These are phyloP conservation scores for Groenewaldozyma sp. DNA, from an alignment of 1,139 yeast species.

Conservation along the genomic window DNA sequence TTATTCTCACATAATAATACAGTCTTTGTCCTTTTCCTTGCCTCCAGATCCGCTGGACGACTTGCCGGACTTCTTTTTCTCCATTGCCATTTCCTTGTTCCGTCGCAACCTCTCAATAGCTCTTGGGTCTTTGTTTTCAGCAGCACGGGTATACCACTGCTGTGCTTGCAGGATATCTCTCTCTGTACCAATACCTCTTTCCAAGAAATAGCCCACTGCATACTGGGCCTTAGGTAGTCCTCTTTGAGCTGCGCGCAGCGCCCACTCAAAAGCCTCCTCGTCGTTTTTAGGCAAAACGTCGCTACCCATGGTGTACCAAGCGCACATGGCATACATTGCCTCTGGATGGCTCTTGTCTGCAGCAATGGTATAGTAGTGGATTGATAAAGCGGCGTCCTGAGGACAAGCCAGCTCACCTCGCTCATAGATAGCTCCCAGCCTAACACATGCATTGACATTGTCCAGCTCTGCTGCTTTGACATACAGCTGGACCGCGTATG, in stretches of 20 bases:
- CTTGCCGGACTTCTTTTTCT: slow-evolving; percentile 11
- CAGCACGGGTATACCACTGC: slow-evolving; percentile 70
- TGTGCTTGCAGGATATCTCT: slow-evolving; percentile 49
- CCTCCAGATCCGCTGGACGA: background rate
- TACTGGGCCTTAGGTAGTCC: slow-evolving; percentile 78
- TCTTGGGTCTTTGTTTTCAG: slow-evolving; percentile 60
- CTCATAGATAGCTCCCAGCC: slow-evolving; percentile 79
- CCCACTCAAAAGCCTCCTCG: slow-evolving; percentile 92
- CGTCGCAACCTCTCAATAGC: slow-evolving; percentile 36
- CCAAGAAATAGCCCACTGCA: slow-evolving; percentile 77
- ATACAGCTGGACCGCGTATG: slow-evolving; percentile 78
- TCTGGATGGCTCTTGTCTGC: slow-evolving; percentile 82
- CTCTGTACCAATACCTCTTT: slow-evolving; percentile 80
- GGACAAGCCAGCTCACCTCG: slow-evolving; percentile 68
- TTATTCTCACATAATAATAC: slow-evolving; percentile 28
- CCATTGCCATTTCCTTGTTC: slow-evolving; percentile 14
- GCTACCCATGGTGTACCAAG: slow-evolving; percentile 92
- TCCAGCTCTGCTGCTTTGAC: slow-evolving; percentile 88
- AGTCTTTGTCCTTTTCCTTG: slow-evolving; percentile 29
- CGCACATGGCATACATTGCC: slow-evolving; percentile 90
- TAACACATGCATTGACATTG: slow-evolving; percentile 68
- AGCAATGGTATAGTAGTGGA: slow-evolving; percentile 88
- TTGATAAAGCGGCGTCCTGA: slow-evolving; percentile 74
- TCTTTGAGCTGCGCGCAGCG: slow-evolving; percentile 68
- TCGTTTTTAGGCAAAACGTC: slow-evolving; percentile 72